Conservation (phyloP, 257 asterid species). For the Penstemon barbatus region DNA sequence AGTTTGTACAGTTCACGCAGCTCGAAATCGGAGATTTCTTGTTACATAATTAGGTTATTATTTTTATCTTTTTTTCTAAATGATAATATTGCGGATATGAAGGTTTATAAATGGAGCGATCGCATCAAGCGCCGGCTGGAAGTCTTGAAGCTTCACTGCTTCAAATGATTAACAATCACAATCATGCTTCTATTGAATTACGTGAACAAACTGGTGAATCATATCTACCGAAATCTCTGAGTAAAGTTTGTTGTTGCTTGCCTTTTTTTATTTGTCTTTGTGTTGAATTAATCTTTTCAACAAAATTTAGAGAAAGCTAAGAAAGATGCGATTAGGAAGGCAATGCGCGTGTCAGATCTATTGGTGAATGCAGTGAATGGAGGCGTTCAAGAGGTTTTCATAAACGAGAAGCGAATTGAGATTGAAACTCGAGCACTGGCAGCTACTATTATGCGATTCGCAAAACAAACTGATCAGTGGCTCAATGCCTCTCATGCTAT, state of each 20-base stretch:
- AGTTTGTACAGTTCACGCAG: too few relatives aligned
- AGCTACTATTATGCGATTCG: constrained; percentile 53
- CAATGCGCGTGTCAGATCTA: constrained; percentile 59
- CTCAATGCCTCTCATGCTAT: constrained; percentile 76
- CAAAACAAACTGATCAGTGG: constrained; percentile 92
- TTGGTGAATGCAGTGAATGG: constrained; percentile 77
- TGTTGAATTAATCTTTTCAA: constrained; percentile 9
- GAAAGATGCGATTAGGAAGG: constrained; percentile 64
- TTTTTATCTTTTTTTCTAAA: too few relatives aligned
- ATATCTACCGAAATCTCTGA: neutral
- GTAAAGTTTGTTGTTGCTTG: neutral
- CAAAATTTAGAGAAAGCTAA: constrained; percentile 59
- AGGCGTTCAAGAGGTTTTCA: constrained; percentile 70
- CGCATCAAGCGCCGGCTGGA: constrained; percentile 49
- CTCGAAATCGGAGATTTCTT: too few relatives aligned
- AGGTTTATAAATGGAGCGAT: constrained; percentile 55
- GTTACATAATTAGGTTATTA: too few relatives aligned
- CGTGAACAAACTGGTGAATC: constrained; percentile 72
- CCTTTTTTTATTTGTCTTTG: neutral
- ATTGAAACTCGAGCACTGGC: constrained; percentile 71
- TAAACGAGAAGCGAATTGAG: constrained; percentile 80
- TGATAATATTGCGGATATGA: too few relatives aligned
- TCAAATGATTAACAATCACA: constrained; percentile 64
- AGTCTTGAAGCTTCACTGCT: constrained; percentile 74
- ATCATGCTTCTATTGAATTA: constrained; percentile 48